phyloP scores from a whole-genome alignment of 106 monocot genomes.

The Dendrobium nobile region DNA sequence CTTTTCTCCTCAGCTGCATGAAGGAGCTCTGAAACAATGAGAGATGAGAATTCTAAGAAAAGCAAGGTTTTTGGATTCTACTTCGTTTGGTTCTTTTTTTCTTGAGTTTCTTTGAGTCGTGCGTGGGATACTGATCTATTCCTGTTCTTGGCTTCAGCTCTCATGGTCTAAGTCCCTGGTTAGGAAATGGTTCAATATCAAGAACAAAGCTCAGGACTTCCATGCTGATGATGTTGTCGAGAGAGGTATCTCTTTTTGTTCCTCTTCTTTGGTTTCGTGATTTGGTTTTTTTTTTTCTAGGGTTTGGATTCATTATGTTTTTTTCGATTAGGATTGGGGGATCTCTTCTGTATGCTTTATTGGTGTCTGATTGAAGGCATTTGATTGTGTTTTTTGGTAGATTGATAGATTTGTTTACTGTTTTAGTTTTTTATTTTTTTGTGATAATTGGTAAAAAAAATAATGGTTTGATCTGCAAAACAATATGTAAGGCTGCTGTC shows the following conservation, averaged over 20 bases:
- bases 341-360: not conserved
- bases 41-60: conserved; percentile 80
- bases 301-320: conserved; percentile 10
- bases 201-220: conserved; percentile 84
- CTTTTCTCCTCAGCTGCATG: conserved; percentile 41
- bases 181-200: conserved; percentile 97
- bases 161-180: conserved; percentile 94
- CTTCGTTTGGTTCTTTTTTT: not conserved
- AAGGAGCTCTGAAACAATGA: conserved; percentile 67
- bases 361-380: not conserved
- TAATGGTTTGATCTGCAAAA: conserved; percentile 5
- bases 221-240: conserved; percentile 64
- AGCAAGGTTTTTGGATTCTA: conserved; percentile 58
- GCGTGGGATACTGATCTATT: conserved; percentile 13
- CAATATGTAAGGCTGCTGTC: not conserved
- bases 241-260: conserved; percentile 38
- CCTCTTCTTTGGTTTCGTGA: not conserved
- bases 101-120: conserved; percentile 1
- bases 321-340: not conserved
- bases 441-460: not conserved
- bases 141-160: conserved; percentile 32
- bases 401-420: not conserved
- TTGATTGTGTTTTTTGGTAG: not conserved
- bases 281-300: not conserved
- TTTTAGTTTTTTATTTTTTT: not conserved